phyloP scores from a whole-genome alignment of 192 early-diverging fungal species.

The Coemansia sp. region DNA sequence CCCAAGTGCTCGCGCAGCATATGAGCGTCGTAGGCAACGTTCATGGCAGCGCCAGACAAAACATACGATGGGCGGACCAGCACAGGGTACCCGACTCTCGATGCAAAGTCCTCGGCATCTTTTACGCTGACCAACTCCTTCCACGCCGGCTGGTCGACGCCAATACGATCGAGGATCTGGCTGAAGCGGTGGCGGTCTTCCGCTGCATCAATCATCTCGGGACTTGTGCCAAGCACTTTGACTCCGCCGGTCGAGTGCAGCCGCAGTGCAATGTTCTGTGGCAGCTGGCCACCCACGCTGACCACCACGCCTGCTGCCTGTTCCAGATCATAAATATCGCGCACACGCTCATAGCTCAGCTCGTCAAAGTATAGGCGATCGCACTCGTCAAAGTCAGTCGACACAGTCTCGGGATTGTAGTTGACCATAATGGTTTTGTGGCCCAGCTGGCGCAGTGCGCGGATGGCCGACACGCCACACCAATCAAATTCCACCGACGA shows the following conservation, averaged over 20 bases:
- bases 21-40: slow-evolving; percentile 79
- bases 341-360: slow-evolving; percentile 87
- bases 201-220: slow-evolving; percentile 87
- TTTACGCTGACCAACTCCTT: slow-evolving; percentile 82
- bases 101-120: slow-evolving; percentile 82
- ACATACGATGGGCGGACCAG: slow-evolving; percentile 96
- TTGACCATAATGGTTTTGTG: slow-evolving; percentile 94
- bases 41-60: slow-evolving; percentile 97
- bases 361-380: slow-evolving; percentile 99
- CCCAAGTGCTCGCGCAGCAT: slow-evolving; percentile 70
- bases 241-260: slow-evolving; percentile 70
- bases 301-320: slow-evolving; percentile 80
- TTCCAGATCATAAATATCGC: slow-evolving; percentile 94
- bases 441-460: slow-evolving; percentile 74
- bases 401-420: slow-evolving; percentile 99
- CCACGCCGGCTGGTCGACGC: slow-evolving; percentile 96
- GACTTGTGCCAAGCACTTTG: slow-evolving; percentile 88
- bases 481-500: slow-evolving; percentile 98
- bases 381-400: slow-evolving; percentile 97
- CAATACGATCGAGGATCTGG: slow-evolving; percentile 82
- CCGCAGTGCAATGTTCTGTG: slow-evolving; percentile 93
- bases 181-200: slow-evolving; percentile 98
- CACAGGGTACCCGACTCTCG: slow-evolving; percentile 86
- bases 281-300: slow-evolving; percentile 91
- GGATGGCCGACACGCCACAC: slow-evolving; percentile 80